Evolutionary conservation across 2,329 filamentous ascomycete species (phyloP), one percentile per base, ranked within the genome.

Genomic region (Corynespora cassiicola): DNA sequence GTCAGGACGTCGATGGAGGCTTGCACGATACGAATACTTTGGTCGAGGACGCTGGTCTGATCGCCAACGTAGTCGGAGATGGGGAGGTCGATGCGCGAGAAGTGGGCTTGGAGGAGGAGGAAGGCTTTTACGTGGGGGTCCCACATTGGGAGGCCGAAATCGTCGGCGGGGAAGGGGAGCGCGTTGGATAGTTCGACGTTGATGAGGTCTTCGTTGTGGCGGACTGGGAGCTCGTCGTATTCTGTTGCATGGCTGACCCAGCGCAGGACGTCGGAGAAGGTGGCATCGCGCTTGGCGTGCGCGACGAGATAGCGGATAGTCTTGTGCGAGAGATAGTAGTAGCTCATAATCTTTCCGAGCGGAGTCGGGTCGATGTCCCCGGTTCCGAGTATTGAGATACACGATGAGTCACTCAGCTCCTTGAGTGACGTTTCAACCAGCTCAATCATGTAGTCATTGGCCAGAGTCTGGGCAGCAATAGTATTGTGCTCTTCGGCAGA

Each of bases 81-180:
- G 3, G 95, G 95, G 3, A 99, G 82, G 37, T 92, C 85, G 52
- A 97, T 86, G 40, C 92, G 87, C 14, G 88, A 90, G 82, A 99
- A 95, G 70, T 96, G 90, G 1, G 94, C 90, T 69, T 99, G 95
- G 0, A 99, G 79, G 2, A 99, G 79, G 23, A 99, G 74, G 73
- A 96, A 97, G 0, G 94, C 85, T 69, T 99, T 99, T 62, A 97
- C 90, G 63, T 99, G 94, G 0, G 94, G 94, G 72, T 99, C 94
- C 94, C 94, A 99, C 85, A 99, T 88, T 2, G 92, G 92, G 25
- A 96, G 74, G 7, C 84, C 85, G 54, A 85, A 77, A 12, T 72
- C 67, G 12, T 83, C 79, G 5, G 78, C 80, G 19, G 77, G 71
- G 35, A 94, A 82, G 0, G 90, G 88, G 1, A 99, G 75, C 47